Percentiles rank a stretch among this genome's conserved stretches.
Evolutionary conservation across 202 grass and related monocot species (phyloP).

Genomic region (Zizania palustris): DNA sequence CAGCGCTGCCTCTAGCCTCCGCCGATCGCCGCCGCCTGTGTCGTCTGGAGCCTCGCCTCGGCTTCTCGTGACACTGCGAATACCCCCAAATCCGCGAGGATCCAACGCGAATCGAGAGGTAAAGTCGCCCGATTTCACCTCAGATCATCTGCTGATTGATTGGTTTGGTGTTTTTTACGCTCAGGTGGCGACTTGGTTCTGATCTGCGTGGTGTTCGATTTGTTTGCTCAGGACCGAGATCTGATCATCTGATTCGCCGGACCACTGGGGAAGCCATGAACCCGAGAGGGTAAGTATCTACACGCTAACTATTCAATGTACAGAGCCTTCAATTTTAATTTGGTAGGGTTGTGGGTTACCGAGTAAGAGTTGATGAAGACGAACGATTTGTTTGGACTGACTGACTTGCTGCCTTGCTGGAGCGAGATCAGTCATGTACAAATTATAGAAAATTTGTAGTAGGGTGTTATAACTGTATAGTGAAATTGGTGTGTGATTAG

Average conservation of each 20-base stretch:
- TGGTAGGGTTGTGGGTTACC: neutral
- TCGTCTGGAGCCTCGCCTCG: neutral
- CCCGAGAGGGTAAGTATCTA: slow-evolving; percentile 63
- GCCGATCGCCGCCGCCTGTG: neutral
- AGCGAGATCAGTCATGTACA: neutral
- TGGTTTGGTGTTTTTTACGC: neutral
- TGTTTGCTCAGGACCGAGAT: slow-evolving; percentile 29
- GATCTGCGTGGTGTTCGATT: slow-evolving; percentile 14
- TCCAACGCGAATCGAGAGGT: slow-evolving; percentile 38
- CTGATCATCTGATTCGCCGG: neutral
- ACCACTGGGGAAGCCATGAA: slow-evolving; percentile 53
- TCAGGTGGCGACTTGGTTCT: neutral
- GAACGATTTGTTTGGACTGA: neutral
- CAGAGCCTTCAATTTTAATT: neutral
- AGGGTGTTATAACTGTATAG: neutral
- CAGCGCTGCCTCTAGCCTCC: neutral
- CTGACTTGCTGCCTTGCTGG: neutral
- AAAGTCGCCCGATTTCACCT: neutral
- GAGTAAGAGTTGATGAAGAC: slow-evolving; percentile 37
- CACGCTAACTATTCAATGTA: neutral
- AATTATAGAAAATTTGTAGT: neutral
- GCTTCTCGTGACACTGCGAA: slow-evolving; percentile 7
- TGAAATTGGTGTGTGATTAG: neutral
- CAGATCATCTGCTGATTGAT: slow-evolving; percentile 31
- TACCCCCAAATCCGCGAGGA: slow-evolving; percentile 23